Conservation (phyloP, 495 filamentous ascomycete species). For the Neurospora sublineolata region DNA sequence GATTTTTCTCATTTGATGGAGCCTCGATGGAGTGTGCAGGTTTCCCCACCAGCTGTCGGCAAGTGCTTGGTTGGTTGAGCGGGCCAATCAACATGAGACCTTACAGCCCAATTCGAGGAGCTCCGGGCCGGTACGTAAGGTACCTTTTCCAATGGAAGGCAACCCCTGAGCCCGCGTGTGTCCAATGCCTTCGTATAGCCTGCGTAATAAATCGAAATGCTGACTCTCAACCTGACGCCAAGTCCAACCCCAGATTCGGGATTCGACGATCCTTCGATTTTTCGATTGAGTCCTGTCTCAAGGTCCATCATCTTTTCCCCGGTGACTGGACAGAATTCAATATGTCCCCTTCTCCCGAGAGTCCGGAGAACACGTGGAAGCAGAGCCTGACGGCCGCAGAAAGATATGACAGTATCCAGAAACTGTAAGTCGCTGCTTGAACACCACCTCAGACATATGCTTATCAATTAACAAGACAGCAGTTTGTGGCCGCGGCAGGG, state of each 20-base stretch:
- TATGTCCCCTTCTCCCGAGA: neutral
- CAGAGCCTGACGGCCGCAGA: slow-evolving; percentile 29
- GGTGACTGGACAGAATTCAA: neutral
- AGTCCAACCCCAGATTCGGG: neutral
- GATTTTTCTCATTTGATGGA: slow-evolving; percentile 1
- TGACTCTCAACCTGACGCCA: neutral
- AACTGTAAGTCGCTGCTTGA: slow-evolving; percentile 27
- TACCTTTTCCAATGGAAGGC: neutral
- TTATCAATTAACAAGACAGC: neutral
- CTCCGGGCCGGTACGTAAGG: neutral
- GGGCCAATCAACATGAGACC: neutral
- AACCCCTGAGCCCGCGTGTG: neutral
- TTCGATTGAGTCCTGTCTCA: neutral
- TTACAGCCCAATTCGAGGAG: neutral
- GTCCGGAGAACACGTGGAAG: neutral
- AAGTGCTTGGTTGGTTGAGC: slow-evolving; percentile 12
- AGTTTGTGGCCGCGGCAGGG: slow-evolving; percentile 6
- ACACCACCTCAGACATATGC: neutral
- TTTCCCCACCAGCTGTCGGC: neutral
- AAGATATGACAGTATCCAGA: slow-evolving; percentile 42
- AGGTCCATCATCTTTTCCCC: neutral
- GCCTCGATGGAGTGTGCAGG: neutral
- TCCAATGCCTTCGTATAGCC: neutral
- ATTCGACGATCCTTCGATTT: neutral
- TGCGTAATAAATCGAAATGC: neutral